Base-by-base conservation (phyloP, 2,329 filamentous ascomycete species). In the Mariannaea sp. region DNA sequence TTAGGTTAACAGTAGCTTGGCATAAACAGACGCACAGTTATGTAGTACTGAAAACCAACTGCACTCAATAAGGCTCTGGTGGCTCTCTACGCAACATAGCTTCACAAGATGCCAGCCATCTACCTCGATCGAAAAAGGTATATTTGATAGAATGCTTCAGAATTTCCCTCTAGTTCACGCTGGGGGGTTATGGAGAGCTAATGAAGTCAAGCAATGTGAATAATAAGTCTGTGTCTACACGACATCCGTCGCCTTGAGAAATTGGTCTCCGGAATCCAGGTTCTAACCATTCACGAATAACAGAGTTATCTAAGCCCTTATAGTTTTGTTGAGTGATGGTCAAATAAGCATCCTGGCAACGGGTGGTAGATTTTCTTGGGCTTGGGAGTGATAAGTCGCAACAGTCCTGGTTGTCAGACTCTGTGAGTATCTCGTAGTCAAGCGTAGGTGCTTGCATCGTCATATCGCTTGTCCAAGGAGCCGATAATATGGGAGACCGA, bases 171-270 rank as follows among this genome's bases (percentile, higher is more conserved):
- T n/a, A n/a, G n/a, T n/a, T n/a, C n/a, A n/a, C n/a, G n/a, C n/a
- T n/a, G n/a, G n/a, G n/a, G 30, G 30, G 12, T 17, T 19, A 42
- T 17, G 36, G n/a, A 19, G 45, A 49, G 41, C 29, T 50, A 9
- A 58, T 53, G 17, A 42, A 42, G 32, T 56, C 56, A 20, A 58
- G 38, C n/a, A 56, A 41, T 8, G 41, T 42, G 19, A 54, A 56
- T 6, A 58, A 38, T 14, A 58, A 36, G 19, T 44, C 35, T 7
- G 44, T 58, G 7, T 58, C 45, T 7, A 58, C 53, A n/a, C 56
- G 52, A 7, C 56, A 56, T 13, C 49, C 53, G 29, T 58, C 49
- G 3, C 41, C 53, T 7, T 10, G 12, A 19, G 7, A 35, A 10
- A 7, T 19, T 1, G 44, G 45, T 13, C 32, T 24, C n/a, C 56